These are phyloP conservation scores for Betula pendula DNA, from an alignment of 306 rosid species.

Conservation along the genomic window DNA sequence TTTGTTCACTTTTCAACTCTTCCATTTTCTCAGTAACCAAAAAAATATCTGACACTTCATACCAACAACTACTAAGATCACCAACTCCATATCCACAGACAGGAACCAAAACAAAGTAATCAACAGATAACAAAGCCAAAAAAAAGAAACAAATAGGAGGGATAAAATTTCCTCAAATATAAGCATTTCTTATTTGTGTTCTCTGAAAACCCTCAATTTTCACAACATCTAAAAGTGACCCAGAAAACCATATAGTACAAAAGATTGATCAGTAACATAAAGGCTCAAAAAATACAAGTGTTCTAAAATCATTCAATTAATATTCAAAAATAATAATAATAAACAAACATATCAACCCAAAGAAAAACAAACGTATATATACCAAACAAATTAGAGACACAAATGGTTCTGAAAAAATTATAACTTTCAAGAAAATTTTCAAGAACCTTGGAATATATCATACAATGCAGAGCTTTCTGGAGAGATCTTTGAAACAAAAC, in stretches of 20 bases:
- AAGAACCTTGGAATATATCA: not conserved
- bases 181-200: not conserved
- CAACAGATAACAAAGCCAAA: not conserved
- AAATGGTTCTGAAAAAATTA: not conserved
- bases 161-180: not conserved
- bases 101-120: not conserved
- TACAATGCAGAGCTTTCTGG: conserved; percentile 4
- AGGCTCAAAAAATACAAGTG: not conserved
- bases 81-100: not conserved
- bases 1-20: not conserved
- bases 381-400: too few species aligned
- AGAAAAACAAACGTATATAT: too few species aligned
- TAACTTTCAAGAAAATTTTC: not conserved
- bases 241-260: not conserved
- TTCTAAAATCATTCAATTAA: not conserved
- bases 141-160: not conserved
- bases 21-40: conserved; percentile 16
- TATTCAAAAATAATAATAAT: not conserved
- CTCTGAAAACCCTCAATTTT: not conserved
- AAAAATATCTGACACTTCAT: not conserved
- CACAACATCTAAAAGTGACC: not conserved
- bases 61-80: not conserved
- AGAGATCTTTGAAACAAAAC: not conserved
- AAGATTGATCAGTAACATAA: not conserved
- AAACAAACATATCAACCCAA: not conserved